These are phyloP conservation scores for Ajuga chamaepitys DNA, from an alignment of 257 asterid species.

Conservation along the genomic window DNA sequence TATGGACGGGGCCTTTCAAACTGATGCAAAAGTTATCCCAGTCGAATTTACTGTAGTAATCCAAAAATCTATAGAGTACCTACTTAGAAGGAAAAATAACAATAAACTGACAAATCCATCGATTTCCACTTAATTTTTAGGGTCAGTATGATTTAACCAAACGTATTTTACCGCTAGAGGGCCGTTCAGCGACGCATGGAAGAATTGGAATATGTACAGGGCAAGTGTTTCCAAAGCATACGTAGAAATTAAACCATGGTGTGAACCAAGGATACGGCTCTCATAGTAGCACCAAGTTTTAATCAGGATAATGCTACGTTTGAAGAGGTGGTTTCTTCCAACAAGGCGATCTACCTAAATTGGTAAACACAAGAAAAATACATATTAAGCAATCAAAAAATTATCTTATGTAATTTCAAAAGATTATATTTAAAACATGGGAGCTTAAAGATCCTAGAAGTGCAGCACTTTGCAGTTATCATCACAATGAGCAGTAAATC, in stretches of 20 bases:
- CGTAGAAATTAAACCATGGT: constrained; percentile 69
- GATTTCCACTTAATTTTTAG: neutral
- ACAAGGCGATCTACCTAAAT: constrained; percentile 72
- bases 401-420: neutral
- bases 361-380: neutral
- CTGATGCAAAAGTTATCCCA: constrained; percentile 80
- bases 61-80: constrained; percentile 76
- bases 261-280: constrained; percentile 87
- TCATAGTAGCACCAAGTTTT: constrained; percentile 89
- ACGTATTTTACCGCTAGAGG: constrained; percentile 55
- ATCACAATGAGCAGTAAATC: constrained; percentile 1
- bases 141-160: neutral
- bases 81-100: constrained; percentile 12
- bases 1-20: constrained; percentile 66
- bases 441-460: neutral
- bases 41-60: constrained; percentile 70
- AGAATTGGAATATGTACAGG: constrained; percentile 39
- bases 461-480: constrained; percentile 3
- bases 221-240: constrained; percentile 46
- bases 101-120: constrained; percentile 11
- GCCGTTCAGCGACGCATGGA: constrained; percentile 32
- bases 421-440: neutral
- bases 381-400: neutral
- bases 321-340: constrained; percentile 71
- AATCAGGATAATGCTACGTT: constrained; percentile 68